Conservation (phyloP, 306 rosid genomes). For the Pueraria montana region DNA sequence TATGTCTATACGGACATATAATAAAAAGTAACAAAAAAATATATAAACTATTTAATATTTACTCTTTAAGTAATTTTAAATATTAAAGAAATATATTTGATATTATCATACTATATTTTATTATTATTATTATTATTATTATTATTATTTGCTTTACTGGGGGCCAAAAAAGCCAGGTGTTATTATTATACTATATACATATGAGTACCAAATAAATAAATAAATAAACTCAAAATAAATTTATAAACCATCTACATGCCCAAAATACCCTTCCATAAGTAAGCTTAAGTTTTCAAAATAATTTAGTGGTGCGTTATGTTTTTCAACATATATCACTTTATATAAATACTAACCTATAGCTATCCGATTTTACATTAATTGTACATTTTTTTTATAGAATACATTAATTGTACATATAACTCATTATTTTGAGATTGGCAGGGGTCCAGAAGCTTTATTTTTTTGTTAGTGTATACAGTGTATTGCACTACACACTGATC, state of each 20-base stretch:
- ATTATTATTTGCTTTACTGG: no score
- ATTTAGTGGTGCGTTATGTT: background rate
- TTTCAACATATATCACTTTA: background rate
- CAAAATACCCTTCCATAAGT: no score
- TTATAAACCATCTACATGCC: background rate
- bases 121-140: no score
- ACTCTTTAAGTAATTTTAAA: no score
- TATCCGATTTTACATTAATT: background rate
- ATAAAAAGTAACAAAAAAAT: no score
- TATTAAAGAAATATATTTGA: background rate
- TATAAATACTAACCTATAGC: background rate
- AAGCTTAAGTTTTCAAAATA: background rate
- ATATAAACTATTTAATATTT: no score
- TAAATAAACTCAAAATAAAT: background rate
- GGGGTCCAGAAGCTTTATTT: background rate
- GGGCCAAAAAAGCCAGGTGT: no score
- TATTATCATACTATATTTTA: no score
- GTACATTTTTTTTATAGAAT: no score
- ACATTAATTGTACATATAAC: no score
- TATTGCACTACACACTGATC: background rate
- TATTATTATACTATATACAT: background rate
- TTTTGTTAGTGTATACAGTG: background rate
- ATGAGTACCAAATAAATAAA: background rate
- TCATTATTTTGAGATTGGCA: background rate
- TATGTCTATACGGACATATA: no score